Conservation (phyloP, 2,329 filamentous ascomycete genomes). For the Xylaria sp. region DNA sequence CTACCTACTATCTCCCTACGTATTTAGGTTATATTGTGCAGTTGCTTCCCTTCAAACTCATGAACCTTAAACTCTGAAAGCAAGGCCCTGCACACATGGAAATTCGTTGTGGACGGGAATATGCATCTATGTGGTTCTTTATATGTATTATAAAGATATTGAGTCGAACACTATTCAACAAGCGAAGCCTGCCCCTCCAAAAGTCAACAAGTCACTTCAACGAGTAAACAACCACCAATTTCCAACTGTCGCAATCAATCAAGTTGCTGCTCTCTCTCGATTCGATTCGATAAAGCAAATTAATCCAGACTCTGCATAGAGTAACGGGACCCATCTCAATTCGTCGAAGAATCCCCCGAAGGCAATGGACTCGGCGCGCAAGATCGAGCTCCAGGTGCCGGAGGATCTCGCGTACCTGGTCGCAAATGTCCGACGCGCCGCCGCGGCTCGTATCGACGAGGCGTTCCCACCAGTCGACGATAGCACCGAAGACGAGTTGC, state of each 20-base stretch:
- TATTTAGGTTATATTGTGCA: not conserved
- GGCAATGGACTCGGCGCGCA: slow-evolving; percentile 64
- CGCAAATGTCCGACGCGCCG: slow-evolving; percentile 74
- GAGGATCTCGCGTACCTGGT: slow-evolving; percentile 78
- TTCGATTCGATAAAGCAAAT: not conserved
- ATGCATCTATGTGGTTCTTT: slow-evolving; percentile 6
- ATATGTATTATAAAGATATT: slow-evolving; percentile 15
- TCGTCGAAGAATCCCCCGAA: not conserved
- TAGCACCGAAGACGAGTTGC: slow-evolving; percentile 64
- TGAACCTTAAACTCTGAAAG: not conserved
- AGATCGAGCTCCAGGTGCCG: slow-evolving; percentile 81
- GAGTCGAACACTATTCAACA: slow-evolving; percentile 18
- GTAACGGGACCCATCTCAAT: not conserved
- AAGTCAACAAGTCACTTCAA: slow-evolving; percentile 15
- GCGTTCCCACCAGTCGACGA: slow-evolving; percentile 74
- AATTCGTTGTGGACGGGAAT: not conserved
- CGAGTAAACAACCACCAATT: slow-evolving; percentile 19
- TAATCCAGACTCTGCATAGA: not conserved
- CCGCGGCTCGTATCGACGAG: slow-evolving; percentile 72
- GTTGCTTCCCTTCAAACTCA: not conserved
- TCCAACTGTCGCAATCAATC: not conserved
- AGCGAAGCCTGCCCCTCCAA: slow-evolving; percentile 37
- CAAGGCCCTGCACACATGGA: not conserved
- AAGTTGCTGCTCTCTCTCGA: not conserved
- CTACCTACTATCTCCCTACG: too few relatives aligned